A percentile compares a stretch with the other conserved stretches of the same genome.
Evolutionary conservation across 805 yeast species (phyloP).

Genomic region (Candida yuanshanica): DNA sequence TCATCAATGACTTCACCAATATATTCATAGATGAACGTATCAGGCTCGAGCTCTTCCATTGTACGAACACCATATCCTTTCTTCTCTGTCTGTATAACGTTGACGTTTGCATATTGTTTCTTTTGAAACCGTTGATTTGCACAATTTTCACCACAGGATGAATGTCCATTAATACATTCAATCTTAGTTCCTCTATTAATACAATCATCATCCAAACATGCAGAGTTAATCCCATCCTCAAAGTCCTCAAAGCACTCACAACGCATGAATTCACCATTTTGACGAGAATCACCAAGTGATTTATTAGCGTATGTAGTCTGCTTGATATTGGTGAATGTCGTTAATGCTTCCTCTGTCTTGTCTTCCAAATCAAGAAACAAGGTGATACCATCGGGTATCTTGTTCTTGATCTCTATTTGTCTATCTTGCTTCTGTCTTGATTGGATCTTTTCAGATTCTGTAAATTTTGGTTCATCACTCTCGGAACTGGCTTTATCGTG

Average conservation of each 20-base stretch:
- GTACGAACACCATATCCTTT: slow-evolving; percentile 93
- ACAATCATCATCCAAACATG: slow-evolving; percentile 88
- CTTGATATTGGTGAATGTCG: slow-evolving; percentile 48
- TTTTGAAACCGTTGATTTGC: slow-evolving; percentile 85
- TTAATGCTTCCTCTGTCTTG: slow-evolving; percentile 64
- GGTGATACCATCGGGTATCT: slow-evolving; percentile 16
- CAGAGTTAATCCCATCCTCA: slow-evolving; percentile 41
- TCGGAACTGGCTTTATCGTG: slow-evolving; percentile 1
- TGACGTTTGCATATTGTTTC: slow-evolving; percentile 65
- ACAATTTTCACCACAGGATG: slow-evolving; percentile 70
- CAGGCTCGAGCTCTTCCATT: slow-evolving; percentile 45
- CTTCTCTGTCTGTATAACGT: slow-evolving; percentile 73
- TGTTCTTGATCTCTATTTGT: slow-evolving; percentile 13
- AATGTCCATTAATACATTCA: slow-evolving; percentile 75
- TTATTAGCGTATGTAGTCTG: slow-evolving; percentile 61
- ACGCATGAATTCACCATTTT: slow-evolving; percentile 76
- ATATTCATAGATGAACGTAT: slow-evolving; percentile 83
- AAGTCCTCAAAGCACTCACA: slow-evolving; percentile 74
- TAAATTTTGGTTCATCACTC: slow-evolving; percentile 12
- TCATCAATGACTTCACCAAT: slow-evolving; percentile 92
- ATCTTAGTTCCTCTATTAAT: slow-evolving; percentile 88
- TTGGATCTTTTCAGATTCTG: slow-evolving; percentile 15
- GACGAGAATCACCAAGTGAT: slow-evolving; percentile 59
- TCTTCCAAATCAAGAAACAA: slow-evolving; percentile 37
- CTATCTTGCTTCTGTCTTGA: slow-evolving; percentile 15